phyloP scores from a whole-genome alignment of 768 basidiomycete genomes.

The Psilocybe subaeruginosa region DNA sequence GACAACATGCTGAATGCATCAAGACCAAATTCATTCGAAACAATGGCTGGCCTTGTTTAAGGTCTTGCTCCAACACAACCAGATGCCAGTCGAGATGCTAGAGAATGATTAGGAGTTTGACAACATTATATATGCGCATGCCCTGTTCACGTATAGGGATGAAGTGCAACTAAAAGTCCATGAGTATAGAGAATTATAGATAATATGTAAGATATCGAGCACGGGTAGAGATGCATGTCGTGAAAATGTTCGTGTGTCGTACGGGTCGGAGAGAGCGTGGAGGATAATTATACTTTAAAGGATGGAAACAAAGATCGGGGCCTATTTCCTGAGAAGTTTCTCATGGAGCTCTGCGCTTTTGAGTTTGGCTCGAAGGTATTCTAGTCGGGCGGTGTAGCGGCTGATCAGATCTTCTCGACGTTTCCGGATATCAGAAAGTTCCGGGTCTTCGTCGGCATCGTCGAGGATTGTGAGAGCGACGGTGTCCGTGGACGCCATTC shows the following conservation, averaged over 20 bases:
- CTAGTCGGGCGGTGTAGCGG: constrained; percentile 72
- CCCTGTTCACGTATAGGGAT: background rate
- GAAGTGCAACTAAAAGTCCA: background rate
- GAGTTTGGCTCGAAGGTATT: constrained; percentile 74
- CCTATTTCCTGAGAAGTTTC: constrained; percentile 42
- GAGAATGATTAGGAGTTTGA: too few relatives aligned
- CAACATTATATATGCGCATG: background rate
- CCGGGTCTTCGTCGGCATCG: constrained; percentile 22
- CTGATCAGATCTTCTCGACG: constrained; percentile 66
- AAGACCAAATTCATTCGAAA: too few relatives aligned
- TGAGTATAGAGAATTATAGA: constrained; percentile 4
- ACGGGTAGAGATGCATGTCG: background rate
- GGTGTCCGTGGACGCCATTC: constrained; percentile 24
- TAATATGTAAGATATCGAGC: background rate
- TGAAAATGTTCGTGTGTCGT: background rate
- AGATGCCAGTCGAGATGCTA: too few relatives aligned
- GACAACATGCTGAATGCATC: too few relatives aligned
- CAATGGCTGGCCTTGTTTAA: too few relatives aligned
- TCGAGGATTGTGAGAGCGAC: constrained; percentile 19
- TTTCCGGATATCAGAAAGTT: constrained; percentile 64
- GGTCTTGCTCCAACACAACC: too few relatives aligned
- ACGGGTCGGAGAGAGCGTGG: background rate
- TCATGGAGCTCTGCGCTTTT: constrained; percentile 75
- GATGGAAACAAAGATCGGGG: background rate
- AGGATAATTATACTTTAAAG: background rate